Base-by-base conservation (phyloP, 1,139 yeast species). In the Kurtzmaniella quercitrusa region DNA sequence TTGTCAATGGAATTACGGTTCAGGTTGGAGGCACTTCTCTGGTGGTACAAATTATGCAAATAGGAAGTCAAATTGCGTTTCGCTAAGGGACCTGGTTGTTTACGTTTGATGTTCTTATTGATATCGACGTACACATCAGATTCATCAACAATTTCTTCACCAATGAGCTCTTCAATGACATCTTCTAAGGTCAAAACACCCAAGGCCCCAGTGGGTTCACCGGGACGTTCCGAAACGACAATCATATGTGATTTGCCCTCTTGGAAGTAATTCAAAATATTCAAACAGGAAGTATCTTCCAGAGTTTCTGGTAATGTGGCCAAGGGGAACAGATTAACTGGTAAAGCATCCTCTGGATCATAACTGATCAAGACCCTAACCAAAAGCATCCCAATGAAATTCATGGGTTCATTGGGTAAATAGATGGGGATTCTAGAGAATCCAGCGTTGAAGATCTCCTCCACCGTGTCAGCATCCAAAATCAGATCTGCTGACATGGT, bases 201-300 rank as follows among this genome's bases (percentile, higher is more conserved):
- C 34, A 85, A 62, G 0, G 96, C 95, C 19, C 98, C 98, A 29
- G 74, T 66, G 3, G 94, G 82, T 50, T 81, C 90, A 42, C 98
- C 98, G 0, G 98, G 98, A 41, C 74, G 71, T 48, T 82, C 85
- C 53, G 94, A 82, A 11, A 93, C 96, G 37, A 91, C 84, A 55
- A 94, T 93, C 98, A 93, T 93, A 63, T 93, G 98, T 2, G 96
- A 85, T 63, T 90, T 91, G 48, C 98, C 98, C 63, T 91, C 98
- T 66, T 93, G 98, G 74, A 93, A 93, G 64, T 91, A 93, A 63
- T 93, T 93, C 57, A 93, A 75, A 51, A 93, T 91, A 63, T 93
- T 91, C 59, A 93, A 73, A 64, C 98, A 93, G 3, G 97, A 89
- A 2, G 98, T 91, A 43, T 85, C 91, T 31, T 89, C 85, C 2